Evolutionary conservation across 352 stramenopile species (phyloP), one percentile per base, ranked within the genome.

Genomic region (Phytophthora macrochlamydospora): DNA sequence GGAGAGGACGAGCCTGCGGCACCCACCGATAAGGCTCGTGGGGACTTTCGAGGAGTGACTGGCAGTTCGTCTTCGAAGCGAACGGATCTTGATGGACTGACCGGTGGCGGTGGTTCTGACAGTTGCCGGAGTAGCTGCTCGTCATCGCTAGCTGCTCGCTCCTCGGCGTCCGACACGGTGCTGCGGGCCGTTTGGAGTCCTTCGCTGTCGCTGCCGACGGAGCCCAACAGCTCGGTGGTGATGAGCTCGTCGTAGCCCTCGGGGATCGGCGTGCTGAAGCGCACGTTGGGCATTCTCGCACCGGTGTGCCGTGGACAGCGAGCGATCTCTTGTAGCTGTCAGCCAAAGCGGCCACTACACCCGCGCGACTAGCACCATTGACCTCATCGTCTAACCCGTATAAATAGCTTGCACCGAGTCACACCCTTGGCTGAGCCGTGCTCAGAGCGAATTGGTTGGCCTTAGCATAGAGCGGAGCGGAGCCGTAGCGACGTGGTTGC

Each of bases 61-160:
- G 58, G 60, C 59, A 62, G 48, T 12, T 65, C 60, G 35, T 69
- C 53, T 50, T 65, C 35, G 55, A 73, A 73, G 14, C 43, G 59
- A n/a, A 69, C 59, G 24, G 49, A 59, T 8, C 50, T 55, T 54
- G 42, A 28, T 30, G 24, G 42, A 3, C 49, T 58, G 4, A 51
- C 53, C 31, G 32, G 30, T 29, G 37, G 29, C 46, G 60, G 66
- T 31, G 65, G 37, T 14, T 49, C 55, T 4, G 62, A 65, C n/a
- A 75, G 13, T 42, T 71, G 56, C 9, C 30, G 52, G 31, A 73
- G n/a, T 13, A 63, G 33, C 12, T 63, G 54, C 38, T 73, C 57
- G 12, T 71, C 64, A 13, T 71, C 18, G 18, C 18, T 24, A 24
- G 18, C 64, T 43, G 60, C 57, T 24, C 37, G 51, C 5, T 67